Conservation (phyloP, 495 filamentous ascomycete genomes). For the Aspergillus bridgeri region DNA sequence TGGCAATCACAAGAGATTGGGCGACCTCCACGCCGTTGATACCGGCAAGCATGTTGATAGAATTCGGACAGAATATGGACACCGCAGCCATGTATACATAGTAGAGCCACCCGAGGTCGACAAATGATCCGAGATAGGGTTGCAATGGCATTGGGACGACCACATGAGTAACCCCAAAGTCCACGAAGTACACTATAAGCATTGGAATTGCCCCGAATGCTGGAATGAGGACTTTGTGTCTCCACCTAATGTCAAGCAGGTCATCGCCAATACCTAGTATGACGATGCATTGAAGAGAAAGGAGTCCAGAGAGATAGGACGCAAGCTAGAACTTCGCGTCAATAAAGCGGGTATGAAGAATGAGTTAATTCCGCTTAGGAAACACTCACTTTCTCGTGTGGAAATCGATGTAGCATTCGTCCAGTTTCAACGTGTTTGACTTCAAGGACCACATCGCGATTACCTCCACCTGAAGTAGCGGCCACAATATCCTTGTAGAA, state of each 20-base stretch:
- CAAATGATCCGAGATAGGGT: slow-evolving; percentile 71
- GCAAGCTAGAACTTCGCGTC: slow-evolving; percentile 59
- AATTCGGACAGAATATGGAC: slow-evolving; percentile 94
- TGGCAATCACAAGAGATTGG: slow-evolving; percentile 87
- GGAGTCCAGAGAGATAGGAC: slow-evolving; percentile 89
- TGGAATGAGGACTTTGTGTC: slow-evolving; percentile 96
- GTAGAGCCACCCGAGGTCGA: slow-evolving; percentile 87
- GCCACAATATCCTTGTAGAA: slow-evolving; percentile 98
- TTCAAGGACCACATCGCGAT: slow-evolving; percentile 75
- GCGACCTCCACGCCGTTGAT: slow-evolving; percentile 97
- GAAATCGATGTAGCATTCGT: slow-evolving; percentile 83
- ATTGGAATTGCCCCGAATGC: slow-evolving; percentile 91
- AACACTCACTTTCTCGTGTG: slow-evolving; percentile 80
- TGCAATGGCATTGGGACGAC: slow-evolving; percentile 84
- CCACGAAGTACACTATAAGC: slow-evolving; percentile 95
- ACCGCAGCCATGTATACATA: slow-evolving; percentile 95
- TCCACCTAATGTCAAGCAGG: slow-evolving; percentile 96
- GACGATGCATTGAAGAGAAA: slow-evolving; percentile 83
- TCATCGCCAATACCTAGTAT: slow-evolving; percentile 94
- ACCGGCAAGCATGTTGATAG: slow-evolving; percentile 97
- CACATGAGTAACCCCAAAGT: slow-evolving; percentile 94
- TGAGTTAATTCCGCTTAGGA: no score
- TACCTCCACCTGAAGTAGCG: slow-evolving; percentile 92
- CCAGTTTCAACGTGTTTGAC: slow-evolving; percentile 66
- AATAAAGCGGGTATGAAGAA: not conserved